Conservation (phyloP, 805 yeast species). For the Candida endomychidarum region DNA sequence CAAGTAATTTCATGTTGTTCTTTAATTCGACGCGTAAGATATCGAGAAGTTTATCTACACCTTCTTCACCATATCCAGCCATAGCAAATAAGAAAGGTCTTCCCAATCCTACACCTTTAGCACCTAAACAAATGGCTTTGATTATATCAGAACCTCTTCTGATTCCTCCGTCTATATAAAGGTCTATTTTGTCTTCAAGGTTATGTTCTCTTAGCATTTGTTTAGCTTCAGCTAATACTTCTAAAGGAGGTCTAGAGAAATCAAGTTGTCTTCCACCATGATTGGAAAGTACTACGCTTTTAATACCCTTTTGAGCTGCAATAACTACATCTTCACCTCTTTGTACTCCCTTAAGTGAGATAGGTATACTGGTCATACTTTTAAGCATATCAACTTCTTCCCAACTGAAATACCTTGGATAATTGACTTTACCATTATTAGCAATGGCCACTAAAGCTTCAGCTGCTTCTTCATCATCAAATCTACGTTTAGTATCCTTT, state of each 20-base stretch:
- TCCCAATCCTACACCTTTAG: conserved; percentile 67
- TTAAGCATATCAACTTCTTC: conserved; percentile 22
- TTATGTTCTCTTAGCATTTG: conserved; percentile 53
- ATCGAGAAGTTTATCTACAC: conserved; percentile 57
- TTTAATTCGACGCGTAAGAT: conserved; percentile 67
- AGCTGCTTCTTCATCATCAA: conserved; percentile 10
- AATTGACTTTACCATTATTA: conserved; percentile 8
- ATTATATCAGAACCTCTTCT: conserved; percentile 65
- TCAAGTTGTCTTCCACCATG: conserved; percentile 92
- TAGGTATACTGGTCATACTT: conserved; percentile 39
- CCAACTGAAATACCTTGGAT: conserved; percentile 24
- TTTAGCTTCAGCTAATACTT: conserved; percentile 66
- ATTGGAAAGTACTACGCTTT: conserved; percentile 77
- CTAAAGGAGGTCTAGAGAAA: conserved; percentile 71
- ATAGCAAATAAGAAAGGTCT: conserved; percentile 64
- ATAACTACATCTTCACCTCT: conserved; percentile 71
- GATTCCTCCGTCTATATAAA: conserved; percentile 67
- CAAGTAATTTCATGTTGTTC: conserved; percentile 78
- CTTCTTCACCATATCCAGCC: conserved; percentile 61
- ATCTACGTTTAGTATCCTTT: conserved; percentile 30
- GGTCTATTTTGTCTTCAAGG: conserved; percentile 39
- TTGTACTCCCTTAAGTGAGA: conserved; percentile 72
- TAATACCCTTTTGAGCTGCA: conserved; percentile 69
- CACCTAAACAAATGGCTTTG: conserved; percentile 68
- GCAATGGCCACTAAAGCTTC: conserved; percentile 9